These are phyloP conservation scores for Botrytis aclada DNA, from an alignment of 2,329 filamentous ascomycete species.

Conservation along the genomic window DNA sequence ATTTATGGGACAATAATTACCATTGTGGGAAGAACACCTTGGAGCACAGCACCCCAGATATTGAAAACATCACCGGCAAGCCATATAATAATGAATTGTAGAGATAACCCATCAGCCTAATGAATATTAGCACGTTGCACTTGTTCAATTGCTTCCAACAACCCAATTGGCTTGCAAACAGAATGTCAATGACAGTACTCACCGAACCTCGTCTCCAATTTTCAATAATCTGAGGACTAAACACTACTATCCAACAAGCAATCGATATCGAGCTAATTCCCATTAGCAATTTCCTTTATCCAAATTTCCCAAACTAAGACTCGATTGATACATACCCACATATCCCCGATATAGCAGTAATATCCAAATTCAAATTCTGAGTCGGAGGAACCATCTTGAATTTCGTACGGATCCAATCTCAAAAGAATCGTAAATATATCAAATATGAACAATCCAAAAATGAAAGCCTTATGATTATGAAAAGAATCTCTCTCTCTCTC, in stretches of 20 bases:
- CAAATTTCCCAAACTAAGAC: not conserved
- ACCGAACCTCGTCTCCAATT: slow-evolving; percentile 77
- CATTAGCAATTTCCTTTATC: slow-evolving; percentile 19
- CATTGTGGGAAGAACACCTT: slow-evolving; percentile 93
- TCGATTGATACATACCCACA: slow-evolving; percentile 59
- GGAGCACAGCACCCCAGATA: slow-evolving; percentile 85
- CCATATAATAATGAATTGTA: slow-evolving; percentile 93
- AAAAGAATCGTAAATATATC: not conserved
- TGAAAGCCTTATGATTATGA: not conserved
- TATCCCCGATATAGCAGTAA: slow-evolving; percentile 89
- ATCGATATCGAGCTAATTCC: slow-evolving; percentile 79
- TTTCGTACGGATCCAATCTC: not conserved
- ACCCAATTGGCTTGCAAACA: not conserved
- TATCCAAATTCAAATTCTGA: slow-evolving; percentile 65
- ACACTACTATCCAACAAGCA: slow-evolving; percentile 93
- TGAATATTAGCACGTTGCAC: not conserved
- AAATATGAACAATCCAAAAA: not conserved
- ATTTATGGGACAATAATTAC: slow-evolving; percentile 40
- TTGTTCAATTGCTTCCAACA: not conserved
- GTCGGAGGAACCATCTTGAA: slow-evolving; percentile 45
- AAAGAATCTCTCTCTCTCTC: not conserved
- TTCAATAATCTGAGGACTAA: slow-evolving; percentile 93
- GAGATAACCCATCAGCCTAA: slow-evolving; percentile 75
- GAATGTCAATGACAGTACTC: not conserved
- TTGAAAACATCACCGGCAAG: slow-evolving; percentile 94